Percentiles rank a stretch among this genome's conserved stretches.
phyloP scores from a whole-genome alignment of 2,329 filamentous ascomycete species.

The Trichoderma afroharzianum region DNA sequence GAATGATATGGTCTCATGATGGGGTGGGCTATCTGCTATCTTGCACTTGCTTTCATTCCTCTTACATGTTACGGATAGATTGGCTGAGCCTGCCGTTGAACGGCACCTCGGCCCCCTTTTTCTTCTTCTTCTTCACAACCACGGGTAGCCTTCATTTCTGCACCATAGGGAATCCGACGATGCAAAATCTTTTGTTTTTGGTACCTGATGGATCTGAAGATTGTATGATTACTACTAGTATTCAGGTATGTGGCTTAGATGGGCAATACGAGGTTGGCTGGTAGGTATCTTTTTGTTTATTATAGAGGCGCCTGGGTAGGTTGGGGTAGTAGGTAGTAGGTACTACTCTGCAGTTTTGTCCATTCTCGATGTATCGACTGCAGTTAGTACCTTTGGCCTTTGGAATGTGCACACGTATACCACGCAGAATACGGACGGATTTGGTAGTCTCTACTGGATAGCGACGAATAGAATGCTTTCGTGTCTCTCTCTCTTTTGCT shows the following conservation, averaged over 20 bases:
- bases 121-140: background rate
- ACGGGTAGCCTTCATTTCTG: background rate
- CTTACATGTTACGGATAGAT: constrained; percentile 3
- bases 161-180: background rate
- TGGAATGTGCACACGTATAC: background rate
- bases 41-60: background rate
- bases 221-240: constrained; percentile 1
- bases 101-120: background rate
- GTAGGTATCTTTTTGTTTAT: background rate
- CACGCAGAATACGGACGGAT: background rate
- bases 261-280: background rate
- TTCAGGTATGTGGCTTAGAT: background rate
- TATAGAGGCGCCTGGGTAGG: background rate
- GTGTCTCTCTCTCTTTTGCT: background rate
- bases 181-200: background rate
- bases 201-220: background rate
- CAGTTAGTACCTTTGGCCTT: background rate
- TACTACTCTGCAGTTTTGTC: background rate
- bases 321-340: background rate
- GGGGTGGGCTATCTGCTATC: background rate
- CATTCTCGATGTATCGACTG: background rate
- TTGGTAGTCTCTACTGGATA: background rate
- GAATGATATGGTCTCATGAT: constrained; percentile 5
- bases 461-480: background rate
- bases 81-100: background rate